Conservation (phyloP, 75 land plant species). For the Selaginella moellendorffii region DNA sequence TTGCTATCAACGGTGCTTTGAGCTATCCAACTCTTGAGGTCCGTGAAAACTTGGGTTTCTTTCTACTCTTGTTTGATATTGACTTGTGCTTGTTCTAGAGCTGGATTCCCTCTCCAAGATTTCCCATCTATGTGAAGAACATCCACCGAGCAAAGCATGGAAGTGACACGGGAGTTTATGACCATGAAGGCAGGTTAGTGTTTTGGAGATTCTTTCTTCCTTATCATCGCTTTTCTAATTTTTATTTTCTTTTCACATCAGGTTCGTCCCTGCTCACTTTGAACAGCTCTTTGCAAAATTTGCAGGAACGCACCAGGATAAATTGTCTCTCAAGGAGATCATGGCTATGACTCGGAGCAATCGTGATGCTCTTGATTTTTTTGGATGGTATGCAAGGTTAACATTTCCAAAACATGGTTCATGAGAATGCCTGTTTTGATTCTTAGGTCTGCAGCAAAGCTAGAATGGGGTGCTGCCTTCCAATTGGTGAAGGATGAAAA, state of each 20-base stretch:
- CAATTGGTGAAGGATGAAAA: conserved; percentile 40
- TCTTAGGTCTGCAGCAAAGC: conserved; percentile 40
- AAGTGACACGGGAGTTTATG: conserved; percentile 61
- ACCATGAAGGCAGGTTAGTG: conserved; percentile 54
- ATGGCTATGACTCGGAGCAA: conserved; percentile 47
- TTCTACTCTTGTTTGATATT: neutral
- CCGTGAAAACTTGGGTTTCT: neutral
- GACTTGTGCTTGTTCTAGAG: conserved; percentile 23
- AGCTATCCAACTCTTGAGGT: conserved; percentile 44
- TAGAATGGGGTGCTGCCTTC: conserved; percentile 61
- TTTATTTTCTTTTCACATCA: conserved; percentile 10
- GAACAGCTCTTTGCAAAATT: conserved; percentile 67
- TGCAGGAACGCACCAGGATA: conserved; percentile 35
- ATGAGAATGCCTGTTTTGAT: neutral
- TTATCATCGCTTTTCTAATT: neutral
- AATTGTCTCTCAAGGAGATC: conserved; percentile 32
- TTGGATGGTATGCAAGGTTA: conserved; percentile 46
- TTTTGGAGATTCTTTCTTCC: too few species aligned
- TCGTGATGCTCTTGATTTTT: conserved; percentile 35
- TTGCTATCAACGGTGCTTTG: conserved; percentile 38
- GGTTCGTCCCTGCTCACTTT: conserved; percentile 47
- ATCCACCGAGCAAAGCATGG: conserved; percentile 69
- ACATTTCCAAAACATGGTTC: neutral
- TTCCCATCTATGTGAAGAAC: conserved; percentile 51
- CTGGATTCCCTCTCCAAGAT: conserved; percentile 50